Conservation (phyloP, 192 early-diverging fungal genomes). For the Cetraspora pellucida region DNA sequence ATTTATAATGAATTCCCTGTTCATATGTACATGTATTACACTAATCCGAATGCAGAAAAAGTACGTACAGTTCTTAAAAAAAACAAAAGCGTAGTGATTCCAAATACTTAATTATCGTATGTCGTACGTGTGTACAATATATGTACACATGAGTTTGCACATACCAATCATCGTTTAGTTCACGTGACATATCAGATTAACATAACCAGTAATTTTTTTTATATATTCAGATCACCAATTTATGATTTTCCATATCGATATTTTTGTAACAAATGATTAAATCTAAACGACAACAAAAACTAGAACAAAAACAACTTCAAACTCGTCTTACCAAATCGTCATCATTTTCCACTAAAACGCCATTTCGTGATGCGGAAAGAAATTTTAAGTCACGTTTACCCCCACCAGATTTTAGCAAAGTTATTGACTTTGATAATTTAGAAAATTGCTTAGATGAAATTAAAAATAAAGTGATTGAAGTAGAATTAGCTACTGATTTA, state of each 20-base stretch:
- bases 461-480: slow-evolving; percentile 35
- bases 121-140: too few species aligned
- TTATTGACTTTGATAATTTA: slow-evolving; percentile 57
- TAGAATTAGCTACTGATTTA: slow-evolving; percentile 38
- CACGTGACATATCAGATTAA: too few species aligned
- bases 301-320: slow-evolving; percentile 5
- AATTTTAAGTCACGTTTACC: slow-evolving; percentile 56
- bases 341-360: slow-evolving; percentile 51
- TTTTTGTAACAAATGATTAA: neutral
- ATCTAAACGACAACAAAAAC: slow-evolving; percentile 27
- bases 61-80: too few species aligned
- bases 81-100: too few species aligned
- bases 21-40: too few species aligned
- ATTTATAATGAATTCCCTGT: too few species aligned
- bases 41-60: too few species aligned
- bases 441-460: slow-evolving; percentile 22
- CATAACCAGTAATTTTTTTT: too few species aligned
- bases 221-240: too few species aligned
- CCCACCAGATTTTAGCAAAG: slow-evolving; percentile 54
- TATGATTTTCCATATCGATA: neutral
- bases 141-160: too few species aligned
- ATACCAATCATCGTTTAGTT: too few species aligned
- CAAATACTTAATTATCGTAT: too few species aligned
- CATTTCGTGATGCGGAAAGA: slow-evolving; percentile 73
- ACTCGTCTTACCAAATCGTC: neutral